Evolutionary conservation across 2,329 filamentous ascomycete species (phyloP).

Genomic region (Alternaria novae-zelandiae): DNA sequence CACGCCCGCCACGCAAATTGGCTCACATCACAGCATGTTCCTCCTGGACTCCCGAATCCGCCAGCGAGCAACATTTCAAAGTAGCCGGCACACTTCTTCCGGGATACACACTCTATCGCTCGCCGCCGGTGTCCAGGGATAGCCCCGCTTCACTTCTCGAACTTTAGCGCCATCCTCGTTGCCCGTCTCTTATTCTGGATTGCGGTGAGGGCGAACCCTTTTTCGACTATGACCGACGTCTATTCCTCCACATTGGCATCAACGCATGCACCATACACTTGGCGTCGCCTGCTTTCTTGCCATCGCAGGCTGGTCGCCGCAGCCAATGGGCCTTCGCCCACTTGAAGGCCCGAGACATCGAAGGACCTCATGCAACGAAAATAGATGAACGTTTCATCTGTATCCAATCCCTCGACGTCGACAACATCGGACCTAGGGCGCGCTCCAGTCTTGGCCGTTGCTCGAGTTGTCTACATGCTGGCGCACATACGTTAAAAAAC

Average conservation of each 20-base stretch:
- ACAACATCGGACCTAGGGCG: background rate
- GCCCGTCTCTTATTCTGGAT: background rate
- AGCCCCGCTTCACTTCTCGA: background rate
- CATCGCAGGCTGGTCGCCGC: background rate
- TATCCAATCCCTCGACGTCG: background rate
- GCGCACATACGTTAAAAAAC: background rate
- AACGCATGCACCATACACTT: no score
- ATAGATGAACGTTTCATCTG: background rate
- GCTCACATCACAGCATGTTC: background rate
- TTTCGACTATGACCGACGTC: background rate
- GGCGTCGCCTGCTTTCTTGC: background rate
- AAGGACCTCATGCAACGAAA: background rate
- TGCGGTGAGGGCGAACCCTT: background rate
- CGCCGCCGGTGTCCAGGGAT: background rate
- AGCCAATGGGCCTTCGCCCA: background rate
- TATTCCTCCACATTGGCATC: background rate
- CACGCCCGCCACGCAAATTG: background rate
- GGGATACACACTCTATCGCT: background rate
- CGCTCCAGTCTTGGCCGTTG: background rate
- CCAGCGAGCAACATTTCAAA: background rate
- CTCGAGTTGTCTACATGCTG: background rate
- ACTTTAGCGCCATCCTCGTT: background rate
- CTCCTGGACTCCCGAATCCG: background rate
- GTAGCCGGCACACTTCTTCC: background rate
- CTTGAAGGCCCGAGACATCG: background rate